Evolutionary conservation across 768 basidiomycete species (phyloP).

Genomic region (Boletus sensibilis): DNA sequence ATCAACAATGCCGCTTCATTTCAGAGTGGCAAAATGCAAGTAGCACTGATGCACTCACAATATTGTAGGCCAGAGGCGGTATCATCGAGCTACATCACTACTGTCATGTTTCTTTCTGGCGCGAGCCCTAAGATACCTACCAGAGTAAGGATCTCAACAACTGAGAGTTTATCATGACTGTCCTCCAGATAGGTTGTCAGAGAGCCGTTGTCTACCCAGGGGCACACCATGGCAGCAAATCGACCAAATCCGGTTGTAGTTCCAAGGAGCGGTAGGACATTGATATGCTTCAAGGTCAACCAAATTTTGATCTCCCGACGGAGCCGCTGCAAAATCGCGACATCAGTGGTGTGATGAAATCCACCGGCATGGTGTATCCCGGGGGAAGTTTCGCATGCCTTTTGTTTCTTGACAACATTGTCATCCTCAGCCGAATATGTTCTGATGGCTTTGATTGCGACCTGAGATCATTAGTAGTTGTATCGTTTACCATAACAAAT

Average conservation of each 20-base stretch:
- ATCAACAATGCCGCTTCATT: neutral
- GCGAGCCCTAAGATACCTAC: neutral
- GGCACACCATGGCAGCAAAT: constrained; percentile 30
- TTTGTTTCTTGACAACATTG: constrained; percentile 12
- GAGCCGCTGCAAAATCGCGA: constrained; percentile 20
- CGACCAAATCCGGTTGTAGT: constrained; percentile 27
- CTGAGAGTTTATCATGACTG: constrained; percentile 6
- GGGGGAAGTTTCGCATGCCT: neutral
- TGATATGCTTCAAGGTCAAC: constrained; percentile 23
- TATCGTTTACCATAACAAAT: too few species aligned
- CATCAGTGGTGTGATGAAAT: neutral
- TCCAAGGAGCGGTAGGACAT: constrained; percentile 20
- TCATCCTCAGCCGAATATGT: constrained; percentile 12
- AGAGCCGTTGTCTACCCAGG: constrained; percentile 28
- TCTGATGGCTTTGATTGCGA: constrained; percentile 19
- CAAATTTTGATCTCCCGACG: constrained; percentile 30
- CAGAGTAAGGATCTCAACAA: constrained; percentile 4
- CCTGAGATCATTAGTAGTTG: neutral
- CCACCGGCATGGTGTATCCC: neutral
- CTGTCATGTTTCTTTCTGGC: neutral
- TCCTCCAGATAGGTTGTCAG: constrained; percentile 22
- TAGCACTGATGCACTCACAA: constrained; percentile 2
- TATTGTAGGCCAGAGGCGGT: constrained; percentile 22
- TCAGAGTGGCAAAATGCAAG: neutral
- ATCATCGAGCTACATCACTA: constrained; percentile 12